Conservation (phyloP, 1,139 yeast species). For the Magnusiomyces magnusii region DNA sequence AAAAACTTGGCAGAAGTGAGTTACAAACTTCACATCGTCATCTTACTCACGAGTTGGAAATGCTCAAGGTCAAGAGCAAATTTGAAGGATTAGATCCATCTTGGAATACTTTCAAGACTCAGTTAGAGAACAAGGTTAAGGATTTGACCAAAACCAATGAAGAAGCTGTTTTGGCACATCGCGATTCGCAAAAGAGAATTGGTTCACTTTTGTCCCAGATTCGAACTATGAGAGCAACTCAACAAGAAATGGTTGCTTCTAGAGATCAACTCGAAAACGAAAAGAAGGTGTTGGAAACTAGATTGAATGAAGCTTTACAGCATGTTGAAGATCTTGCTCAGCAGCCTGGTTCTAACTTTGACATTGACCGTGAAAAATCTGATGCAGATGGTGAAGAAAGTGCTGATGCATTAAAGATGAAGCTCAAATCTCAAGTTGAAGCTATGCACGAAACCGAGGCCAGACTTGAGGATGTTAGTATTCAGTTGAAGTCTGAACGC, state of each 20-base stretch:
- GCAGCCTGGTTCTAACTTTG: constrained; percentile 15
- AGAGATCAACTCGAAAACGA: constrained; percentile 34
- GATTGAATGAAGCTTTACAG: constrained; percentile 28
- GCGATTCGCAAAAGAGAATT: constrained; percentile 34
- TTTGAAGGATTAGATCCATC: constrained; percentile 18
- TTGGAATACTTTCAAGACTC: constrained; percentile 40
- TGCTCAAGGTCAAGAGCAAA: constrained; percentile 18
- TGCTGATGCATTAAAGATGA: constrained; percentile 19
- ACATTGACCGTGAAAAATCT: constrained; percentile 2
- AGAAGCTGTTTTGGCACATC: constrained; percentile 33
- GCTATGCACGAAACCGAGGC: constrained; percentile 16
- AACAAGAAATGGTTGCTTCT: constrained; percentile 34
- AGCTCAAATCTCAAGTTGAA: constrained; percentile 22
- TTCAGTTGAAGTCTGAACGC: constrained; percentile 26
- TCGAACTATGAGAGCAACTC: constrained; percentile 29
- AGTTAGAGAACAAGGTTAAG: constrained; percentile 46
- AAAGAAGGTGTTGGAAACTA: constrained; percentile 33
- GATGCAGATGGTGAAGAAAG: constrained; percentile 12
- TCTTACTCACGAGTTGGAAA: constrained; percentile 52
- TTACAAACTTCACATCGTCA: constrained; percentile 58
- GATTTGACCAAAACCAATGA: constrained; percentile 47
- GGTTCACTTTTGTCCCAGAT: constrained; percentile 32
- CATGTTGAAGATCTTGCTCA: constrained; percentile 27
- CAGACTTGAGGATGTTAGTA: constrained; percentile 14
- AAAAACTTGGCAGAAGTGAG: constrained; percentile 42